Evolutionary conservation across 441 rosid genomes (phyloP).

Genomic region (Isatis lusitanica): DNA sequence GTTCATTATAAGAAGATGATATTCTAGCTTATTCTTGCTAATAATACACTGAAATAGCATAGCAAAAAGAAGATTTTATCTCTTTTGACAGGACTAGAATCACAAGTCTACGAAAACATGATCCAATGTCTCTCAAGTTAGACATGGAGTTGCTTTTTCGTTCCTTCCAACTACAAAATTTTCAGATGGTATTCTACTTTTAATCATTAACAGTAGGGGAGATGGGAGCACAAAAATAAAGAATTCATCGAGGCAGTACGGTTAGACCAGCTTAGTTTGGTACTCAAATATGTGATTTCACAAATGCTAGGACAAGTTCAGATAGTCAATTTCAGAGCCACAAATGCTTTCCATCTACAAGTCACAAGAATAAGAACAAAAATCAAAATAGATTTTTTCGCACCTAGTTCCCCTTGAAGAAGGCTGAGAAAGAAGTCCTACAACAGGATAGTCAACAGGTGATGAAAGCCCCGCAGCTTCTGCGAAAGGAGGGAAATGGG

Average conservation of each 20-base stretch:
- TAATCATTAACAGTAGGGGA: constrained; percentile 1
- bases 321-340: constrained; percentile 4
- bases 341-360: constrained; percentile 9
- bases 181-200: constrained; percentile 7
- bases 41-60: constrained; percentile 9
- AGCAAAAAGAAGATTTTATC: not conserved
- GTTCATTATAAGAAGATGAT: constrained; percentile 16
- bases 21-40: not conserved
- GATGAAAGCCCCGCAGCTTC: constrained; percentile 58
- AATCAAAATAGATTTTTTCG: constrained; percentile 7
- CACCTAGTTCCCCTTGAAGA: constrained; percentile 55
- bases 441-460: constrained; percentile 50
- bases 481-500: constrained; percentile 34
- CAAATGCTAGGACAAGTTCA: constrained; percentile 23
- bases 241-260: not conserved
- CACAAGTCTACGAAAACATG: not conserved
- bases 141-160: not conserved
- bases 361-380: constrained; percentile 4
- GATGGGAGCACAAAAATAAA: constrained; percentile 2
- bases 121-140: not conserved
- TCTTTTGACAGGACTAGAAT: not conserved
- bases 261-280: constrained; percentile 4
- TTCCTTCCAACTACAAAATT: not conserved
- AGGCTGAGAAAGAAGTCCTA: constrained; percentile 67
- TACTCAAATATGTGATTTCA: constrained; percentile 10